Conservation (phyloP, 805 yeast genomes). For the Ogataea pignaliae region DNA sequence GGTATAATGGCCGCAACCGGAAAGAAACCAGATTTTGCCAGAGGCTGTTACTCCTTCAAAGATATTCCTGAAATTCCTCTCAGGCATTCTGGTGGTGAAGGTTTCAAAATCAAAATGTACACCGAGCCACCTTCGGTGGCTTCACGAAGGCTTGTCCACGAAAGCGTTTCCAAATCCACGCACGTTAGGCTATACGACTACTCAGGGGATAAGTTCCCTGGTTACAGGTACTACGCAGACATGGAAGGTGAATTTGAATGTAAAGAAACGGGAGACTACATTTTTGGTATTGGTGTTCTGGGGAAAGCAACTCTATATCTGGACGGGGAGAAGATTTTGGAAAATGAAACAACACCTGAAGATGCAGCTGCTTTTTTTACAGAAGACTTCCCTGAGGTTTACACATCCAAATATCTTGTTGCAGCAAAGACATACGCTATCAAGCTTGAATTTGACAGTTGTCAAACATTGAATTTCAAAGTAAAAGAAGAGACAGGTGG, state of each 20-base stretch:
- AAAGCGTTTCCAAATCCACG: constrained; percentile 30
- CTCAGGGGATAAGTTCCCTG: no score
- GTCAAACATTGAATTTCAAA: constrained; percentile 31
- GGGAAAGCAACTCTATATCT: constrained; percentile 25
- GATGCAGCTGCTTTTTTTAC: constrained; percentile 40
- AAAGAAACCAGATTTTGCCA: constrained; percentile 10
- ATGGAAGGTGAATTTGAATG: no score
- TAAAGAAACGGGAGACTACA: no score
- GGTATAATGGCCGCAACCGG: constrained; percentile 19
- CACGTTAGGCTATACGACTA: constrained; percentile 36
- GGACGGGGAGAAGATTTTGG: constrained; percentile 27
- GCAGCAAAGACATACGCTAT: no score
- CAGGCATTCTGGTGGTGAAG: no score
- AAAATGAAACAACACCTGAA: no score
- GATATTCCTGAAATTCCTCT: no score
- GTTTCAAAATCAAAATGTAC: constrained; percentile 21
- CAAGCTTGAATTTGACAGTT: constrained; percentile 28
- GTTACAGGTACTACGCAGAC: no score
- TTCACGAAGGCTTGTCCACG: constrained; percentile 22
- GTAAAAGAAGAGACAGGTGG: constrained; percentile 39
- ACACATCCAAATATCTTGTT: no score
- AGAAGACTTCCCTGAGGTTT: constrained; percentile 22
- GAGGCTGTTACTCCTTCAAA: constrained; percentile 13
- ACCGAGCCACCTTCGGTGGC: constrained; percentile 23
- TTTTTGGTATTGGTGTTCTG: no score